Conservation (phyloP, 1,284 basidiomycete species). For the Malassezia obtusa region DNA sequence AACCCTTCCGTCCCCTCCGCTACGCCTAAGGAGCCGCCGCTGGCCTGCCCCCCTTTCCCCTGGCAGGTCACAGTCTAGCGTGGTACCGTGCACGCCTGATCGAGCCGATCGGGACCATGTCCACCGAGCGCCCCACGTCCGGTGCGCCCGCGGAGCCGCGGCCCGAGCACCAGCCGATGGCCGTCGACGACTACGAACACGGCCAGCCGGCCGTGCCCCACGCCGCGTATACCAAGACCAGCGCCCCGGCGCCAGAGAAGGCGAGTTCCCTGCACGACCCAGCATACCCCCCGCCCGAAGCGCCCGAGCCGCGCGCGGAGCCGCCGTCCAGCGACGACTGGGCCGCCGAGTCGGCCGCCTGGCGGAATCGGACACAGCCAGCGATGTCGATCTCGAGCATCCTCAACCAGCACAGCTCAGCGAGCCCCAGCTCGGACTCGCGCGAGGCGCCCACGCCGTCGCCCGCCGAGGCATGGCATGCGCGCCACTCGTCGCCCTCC, state of each 20-base stretch:
- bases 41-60: too few species aligned
- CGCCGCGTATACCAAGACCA: neutral
- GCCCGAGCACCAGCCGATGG: neutral
- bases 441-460: neutral
- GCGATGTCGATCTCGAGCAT: slow-evolving; percentile 16
- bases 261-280: neutral
- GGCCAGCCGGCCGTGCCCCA: neutral
- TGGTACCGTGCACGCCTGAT: too few species aligned
- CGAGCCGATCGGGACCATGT: neutral
- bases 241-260: neutral
- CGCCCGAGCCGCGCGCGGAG: neutral
- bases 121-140: neutral
- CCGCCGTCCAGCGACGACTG: neutral
- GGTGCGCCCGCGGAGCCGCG: neutral
- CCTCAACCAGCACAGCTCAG: slow-evolving; percentile 5
- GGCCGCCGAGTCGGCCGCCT: neutral
- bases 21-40: too few species aligned
- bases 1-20: neutral
- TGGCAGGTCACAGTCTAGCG: too few species aligned
- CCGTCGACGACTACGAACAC: neutral
- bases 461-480: neutral
- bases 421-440: neutral
- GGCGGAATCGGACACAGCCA: slow-evolving; percentile 12
- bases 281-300: neutral
- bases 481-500: neutral